A percentile compares a stretch with the other conserved stretches of the same genome.
Conservation (phyloP, 208 protist genomes). For the Naegleria gruberi region DNA sequence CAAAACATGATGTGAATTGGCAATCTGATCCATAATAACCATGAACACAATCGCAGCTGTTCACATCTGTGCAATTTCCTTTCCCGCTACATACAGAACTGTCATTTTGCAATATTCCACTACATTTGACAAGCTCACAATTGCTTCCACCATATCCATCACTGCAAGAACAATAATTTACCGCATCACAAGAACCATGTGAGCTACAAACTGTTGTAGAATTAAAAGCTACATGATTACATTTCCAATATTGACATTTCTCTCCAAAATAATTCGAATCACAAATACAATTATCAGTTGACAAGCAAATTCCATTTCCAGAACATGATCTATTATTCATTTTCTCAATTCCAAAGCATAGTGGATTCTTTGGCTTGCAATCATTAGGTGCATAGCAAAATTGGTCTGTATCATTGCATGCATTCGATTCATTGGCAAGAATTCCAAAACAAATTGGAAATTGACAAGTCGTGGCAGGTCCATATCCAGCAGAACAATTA, state of each 20-base stretch:
- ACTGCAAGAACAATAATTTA: not conserved
- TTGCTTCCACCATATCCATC: not conserved
- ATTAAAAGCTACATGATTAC: not conserved
- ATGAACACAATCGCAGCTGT: not conserved
- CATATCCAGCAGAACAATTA: not conserved
- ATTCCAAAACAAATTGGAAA: not conserved
- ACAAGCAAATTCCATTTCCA: too few species aligned
- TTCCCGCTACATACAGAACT: not conserved
- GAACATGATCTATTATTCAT: too few species aligned
- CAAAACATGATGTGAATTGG: not conserved
- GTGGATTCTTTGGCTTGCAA: too few species aligned
- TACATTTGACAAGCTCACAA: not conserved
- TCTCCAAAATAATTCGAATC: not conserved
- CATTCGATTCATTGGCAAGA: not conserved
- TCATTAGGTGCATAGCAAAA: too few species aligned
- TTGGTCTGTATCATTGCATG: too few species aligned
- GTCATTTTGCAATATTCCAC: not conserved
- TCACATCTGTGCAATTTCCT: not conserved
- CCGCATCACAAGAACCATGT: not conserved
- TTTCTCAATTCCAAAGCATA: too few species aligned
- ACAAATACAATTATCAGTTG: too few species aligned
- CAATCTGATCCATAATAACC: not conserved
- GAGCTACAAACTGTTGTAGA: not conserved
- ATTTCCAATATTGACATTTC: not conserved
- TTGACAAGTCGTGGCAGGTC: not conserved